Evolutionary conservation across 768 basidiomycete species (phyloP).

Genomic region (Saitozyma podzolica): DNA sequence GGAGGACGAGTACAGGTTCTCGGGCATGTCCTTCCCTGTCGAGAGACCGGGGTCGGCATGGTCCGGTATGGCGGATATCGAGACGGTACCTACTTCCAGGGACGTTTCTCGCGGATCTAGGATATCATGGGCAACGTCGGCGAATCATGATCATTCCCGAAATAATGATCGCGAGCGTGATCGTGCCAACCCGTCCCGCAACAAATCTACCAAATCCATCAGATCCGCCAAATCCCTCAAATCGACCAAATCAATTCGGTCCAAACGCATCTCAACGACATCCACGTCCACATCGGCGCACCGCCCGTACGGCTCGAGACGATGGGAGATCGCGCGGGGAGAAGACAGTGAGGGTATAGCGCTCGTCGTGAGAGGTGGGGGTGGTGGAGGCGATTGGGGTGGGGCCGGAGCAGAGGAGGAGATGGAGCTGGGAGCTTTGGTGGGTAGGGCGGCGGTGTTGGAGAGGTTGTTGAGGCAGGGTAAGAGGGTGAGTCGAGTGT

Average conservation of each 20-base stretch:
- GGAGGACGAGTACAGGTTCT: too few species aligned
- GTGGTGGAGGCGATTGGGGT: not conserved
- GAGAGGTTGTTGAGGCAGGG: constrained; percentile 35
- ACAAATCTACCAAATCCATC: constrained; percentile 8
- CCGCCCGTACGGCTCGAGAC: not conserved
- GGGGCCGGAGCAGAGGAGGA: constrained; percentile 23
- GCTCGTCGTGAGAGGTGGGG: not conserved
- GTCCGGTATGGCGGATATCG: too few species aligned
- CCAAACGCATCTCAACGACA: not conserved
- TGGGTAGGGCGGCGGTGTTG: constrained; percentile 37
- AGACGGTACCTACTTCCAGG: not conserved
- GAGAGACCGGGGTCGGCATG: too few species aligned
- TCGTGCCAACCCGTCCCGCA: not conserved
- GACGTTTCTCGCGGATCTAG: not conserved
- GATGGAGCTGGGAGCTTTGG: constrained; percentile 33
- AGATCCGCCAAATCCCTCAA: constrained; percentile 10
- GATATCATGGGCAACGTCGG: not conserved
- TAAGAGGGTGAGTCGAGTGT: constrained; percentile 30
- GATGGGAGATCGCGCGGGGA: constrained; percentile 9
- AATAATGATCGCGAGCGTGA: not conserved
- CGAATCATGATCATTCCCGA: not conserved
- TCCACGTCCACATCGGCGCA: not conserved
- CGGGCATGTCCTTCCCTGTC: too few species aligned
- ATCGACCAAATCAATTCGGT: constrained; percentile 11
- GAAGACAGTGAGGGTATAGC: constrained; percentile 2